Evolutionary conservation across 2,329 filamentous ascomycete species (phyloP), one percentile per base, ranked within the genome.

Genomic region (Leptographium lundbergii): DNA sequence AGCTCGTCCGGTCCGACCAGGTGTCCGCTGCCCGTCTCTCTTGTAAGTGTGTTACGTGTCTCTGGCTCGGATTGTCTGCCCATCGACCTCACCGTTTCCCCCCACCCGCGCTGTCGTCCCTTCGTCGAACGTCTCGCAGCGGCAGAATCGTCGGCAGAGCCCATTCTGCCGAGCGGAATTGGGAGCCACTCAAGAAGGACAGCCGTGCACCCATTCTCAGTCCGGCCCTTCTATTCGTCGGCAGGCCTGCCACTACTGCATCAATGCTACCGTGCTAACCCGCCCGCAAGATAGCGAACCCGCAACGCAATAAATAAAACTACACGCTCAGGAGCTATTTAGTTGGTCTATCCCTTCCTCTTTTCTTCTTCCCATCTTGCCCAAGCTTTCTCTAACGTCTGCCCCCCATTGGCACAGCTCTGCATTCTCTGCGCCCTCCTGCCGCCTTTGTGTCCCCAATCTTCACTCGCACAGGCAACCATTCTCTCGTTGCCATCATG

Each of bases 401-500:
- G 22, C 25, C 47, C 24, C 25, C 47, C 10, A 50, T 50, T 50
- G 47, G 24, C 13, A 10, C n/a, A 22, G 13, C 24, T 25, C 22
- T 24, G 47, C n/a, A 22, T 50, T 24, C 22, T 50, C 47, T 24
- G 7, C 47, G 22, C 51, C 24, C 24, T 19, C 27, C 27, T 11
- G n/a, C 45, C 45, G n/a, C 10, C 39, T 17, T n/a, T n/a, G n/a
- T 48, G 22, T 22, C 24, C 22, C 45, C 45, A 2, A 50, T 50
- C 24, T 22, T 25, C 47, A 39, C 36, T 39, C 36, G 36, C 36
- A 14, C 14, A 39, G 36, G 36, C 36, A 39, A 39, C 36, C 36
- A 14, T 39, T 39, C 36, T 39, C 13, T 17, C 13, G 6, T 24
- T 51, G 54, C 34, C 42, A 57, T 17, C 10, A 92, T 92, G 87